Conservation (phyloP, 805 yeast genomes). For the Kodamaea lidongshanica region DNA sequence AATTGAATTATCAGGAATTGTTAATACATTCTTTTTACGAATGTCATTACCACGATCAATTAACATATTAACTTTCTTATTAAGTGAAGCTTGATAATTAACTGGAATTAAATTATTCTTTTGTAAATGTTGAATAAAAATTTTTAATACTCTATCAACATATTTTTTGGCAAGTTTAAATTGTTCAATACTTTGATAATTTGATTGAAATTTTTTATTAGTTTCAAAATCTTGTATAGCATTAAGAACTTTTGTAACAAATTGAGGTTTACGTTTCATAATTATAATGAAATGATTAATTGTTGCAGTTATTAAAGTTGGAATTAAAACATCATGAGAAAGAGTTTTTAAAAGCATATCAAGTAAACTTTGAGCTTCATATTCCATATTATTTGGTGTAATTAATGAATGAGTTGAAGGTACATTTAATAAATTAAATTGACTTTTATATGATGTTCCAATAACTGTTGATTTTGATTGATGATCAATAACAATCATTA, state of each 20-base stretch:
- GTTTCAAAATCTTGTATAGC: constrained; percentile 58
- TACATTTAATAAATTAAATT: constrained; percentile 46
- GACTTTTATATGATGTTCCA: constrained; percentile 12
- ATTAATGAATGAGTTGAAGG: constrained; percentile 61
- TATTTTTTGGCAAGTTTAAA: constrained; percentile 56
- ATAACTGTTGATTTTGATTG: constrained; percentile 37
- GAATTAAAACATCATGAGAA: constrained; percentile 47
- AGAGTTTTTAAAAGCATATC: constrained; percentile 58
- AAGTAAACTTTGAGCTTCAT: constrained; percentile 61
- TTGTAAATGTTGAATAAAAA: constrained; percentile 34
- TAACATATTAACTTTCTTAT: constrained; percentile 24
- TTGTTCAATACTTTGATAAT: constrained; percentile 36
- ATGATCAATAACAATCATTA: constrained; percentile 42
- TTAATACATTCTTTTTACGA: constrained; percentile 33
- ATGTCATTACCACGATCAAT: constrained; percentile 35
- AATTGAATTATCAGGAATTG: constrained; percentile 26
- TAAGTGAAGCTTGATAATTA: constrained; percentile 22
- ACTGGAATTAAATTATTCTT: constrained; percentile 32
- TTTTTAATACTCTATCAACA: constrained; percentile 53
- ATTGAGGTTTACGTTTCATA: constrained; percentile 60
- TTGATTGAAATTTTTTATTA: constrained; percentile 48
- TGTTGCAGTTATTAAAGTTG: constrained; percentile 59
- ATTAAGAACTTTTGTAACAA: constrained; percentile 50
- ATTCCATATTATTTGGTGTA: constrained; percentile 47
- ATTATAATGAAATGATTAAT: constrained; percentile 59